These are phyloP conservation scores for Ustilago cynodontis DNA, from an alignment of 1,284 basidiomycete genomes.

Conservation along the genomic window DNA sequence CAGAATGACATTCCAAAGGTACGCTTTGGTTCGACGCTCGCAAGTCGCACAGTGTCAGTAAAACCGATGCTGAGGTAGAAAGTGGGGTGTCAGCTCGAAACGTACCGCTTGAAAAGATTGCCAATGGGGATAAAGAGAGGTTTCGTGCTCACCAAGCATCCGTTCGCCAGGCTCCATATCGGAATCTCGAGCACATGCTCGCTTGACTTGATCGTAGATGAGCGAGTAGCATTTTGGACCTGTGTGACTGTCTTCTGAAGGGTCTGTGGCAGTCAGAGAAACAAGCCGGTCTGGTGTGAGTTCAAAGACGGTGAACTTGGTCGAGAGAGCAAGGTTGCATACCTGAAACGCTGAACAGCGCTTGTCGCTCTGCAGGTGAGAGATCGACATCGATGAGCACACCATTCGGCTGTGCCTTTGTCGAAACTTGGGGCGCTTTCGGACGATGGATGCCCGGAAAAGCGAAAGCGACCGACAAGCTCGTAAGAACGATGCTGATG, in stretches of 20 bases:
- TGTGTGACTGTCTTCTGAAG: neutral
- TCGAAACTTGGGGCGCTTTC: neutral
- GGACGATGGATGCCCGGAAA: neutral
- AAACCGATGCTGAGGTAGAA: conserved; percentile 16
- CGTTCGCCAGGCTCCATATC: conserved; percentile 26
- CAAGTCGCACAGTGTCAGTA: conserved; percentile 38
- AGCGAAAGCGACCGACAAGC: neutral
- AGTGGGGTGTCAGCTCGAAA: neutral
- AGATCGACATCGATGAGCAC: neutral
- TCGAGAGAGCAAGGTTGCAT: neutral
- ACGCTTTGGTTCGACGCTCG: conserved; percentile 33
- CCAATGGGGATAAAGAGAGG: no score
- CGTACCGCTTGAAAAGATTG: neutral
- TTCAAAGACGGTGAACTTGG: neutral
- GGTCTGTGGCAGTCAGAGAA: neutral
- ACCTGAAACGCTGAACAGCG: conserved; percentile 19
- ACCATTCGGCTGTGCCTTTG: neutral
- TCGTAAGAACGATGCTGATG: neutral
- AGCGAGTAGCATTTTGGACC: conserved; percentile 23
- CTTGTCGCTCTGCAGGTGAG: conserved; percentile 7
- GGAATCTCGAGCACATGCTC: conserved; percentile 11
- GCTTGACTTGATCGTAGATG: conserved; percentile 34
- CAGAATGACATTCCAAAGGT: conserved; percentile 23
- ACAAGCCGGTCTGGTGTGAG: no score
- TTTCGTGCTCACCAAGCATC: conserved; percentile 25